Conservation (phyloP, 169 alveolate genomes). For the Cryptosporidium andersoni region DNA sequence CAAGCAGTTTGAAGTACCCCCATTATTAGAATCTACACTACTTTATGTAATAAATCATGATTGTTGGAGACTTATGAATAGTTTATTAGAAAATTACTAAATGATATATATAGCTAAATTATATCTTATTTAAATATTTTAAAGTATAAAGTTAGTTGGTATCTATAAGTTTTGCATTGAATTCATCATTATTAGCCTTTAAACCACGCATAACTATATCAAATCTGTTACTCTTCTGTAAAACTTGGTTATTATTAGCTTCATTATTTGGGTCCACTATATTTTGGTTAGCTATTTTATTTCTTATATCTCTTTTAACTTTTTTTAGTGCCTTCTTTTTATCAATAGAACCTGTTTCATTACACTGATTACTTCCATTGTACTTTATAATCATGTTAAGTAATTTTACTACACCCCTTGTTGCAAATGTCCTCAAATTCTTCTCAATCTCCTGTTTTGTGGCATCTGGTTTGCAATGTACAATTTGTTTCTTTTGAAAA, state of each 20-base stretch:
- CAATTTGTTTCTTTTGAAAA: background rate
- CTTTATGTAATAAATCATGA: conserved; percentile 8
- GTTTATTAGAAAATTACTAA: background rate
- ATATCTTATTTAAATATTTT: too few relatives aligned
- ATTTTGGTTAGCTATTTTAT: background rate
- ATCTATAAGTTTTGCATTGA: background rate
- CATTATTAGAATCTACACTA: conserved; percentile 10
- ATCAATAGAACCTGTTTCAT: background rate
- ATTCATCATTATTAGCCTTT: background rate
- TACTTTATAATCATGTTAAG: conserved; percentile 43
- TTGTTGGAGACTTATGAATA: conserved; percentile 34
- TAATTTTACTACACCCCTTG: conserved; percentile 60
- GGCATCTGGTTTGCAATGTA: conserved; percentile 5
- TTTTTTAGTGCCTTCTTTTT: background rate
- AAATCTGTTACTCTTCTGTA: conserved; percentile 21
- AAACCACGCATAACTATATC: conserved; percentile 18
- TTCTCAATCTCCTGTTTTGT: conserved; percentile 21
- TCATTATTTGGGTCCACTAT: background rate
- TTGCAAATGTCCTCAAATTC: conserved; percentile 14
- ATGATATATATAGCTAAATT: too few relatives aligned
- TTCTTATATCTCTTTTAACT: too few relatives aligned
- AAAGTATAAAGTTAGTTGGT: too few relatives aligned
- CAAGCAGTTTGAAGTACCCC: too few relatives aligned
- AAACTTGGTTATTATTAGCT: background rate
- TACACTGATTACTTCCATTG: background rate